Base-by-base conservation (phyloP, 1,139 yeast genomes). In the Sugiyamaella paludigena region DNA sequence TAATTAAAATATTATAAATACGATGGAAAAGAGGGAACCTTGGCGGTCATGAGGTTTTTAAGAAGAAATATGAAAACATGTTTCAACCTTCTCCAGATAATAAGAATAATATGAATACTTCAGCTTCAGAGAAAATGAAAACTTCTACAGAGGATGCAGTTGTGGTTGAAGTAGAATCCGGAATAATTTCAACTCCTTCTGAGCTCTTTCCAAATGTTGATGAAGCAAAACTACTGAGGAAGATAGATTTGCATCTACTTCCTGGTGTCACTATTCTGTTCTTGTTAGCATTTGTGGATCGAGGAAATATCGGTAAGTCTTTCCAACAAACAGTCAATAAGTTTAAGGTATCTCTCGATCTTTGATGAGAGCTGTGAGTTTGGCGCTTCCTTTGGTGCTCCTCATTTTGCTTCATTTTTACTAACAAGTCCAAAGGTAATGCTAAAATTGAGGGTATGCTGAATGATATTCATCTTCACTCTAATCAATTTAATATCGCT, bases 401-500 rank as follows among this genome's bases (percentile, higher is more conserved):
- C 24, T 19, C 24, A 19, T 19, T 4, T 19, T 26, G 44, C 47
- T 12, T 47, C 54, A 35, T 35, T 13, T 29, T 42, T 6, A 34
- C 58, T 72, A 40, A 62, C 24, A 19, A 19, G 24, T 19, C 24
- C 24, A 19, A 19, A 19, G 24, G 24, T 19, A 61, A 78, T 60
- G 86, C 87, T 1, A 70, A 81, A 54, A 71, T 81, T 31, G 84
- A 81, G 42, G 84, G 83, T 6, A 64, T 82, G 48, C 77, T 74
- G 54, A 68, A 66, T 12, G 85, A 81, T 54, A 63, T 81, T 48
- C 68, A 72, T 1, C 69, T 82, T 48, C 55, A 62, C 2, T 79
- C 79, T 1, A 58, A 65, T 34, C 76, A 81, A 59, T 81, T 78
- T 64, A 78, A 78, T 61, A 72, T 77, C 31, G 69, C 77, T 62